Evolutionary conservation across 805 yeast genomes (phyloP).

Genomic region (Candida boidinii): DNA sequence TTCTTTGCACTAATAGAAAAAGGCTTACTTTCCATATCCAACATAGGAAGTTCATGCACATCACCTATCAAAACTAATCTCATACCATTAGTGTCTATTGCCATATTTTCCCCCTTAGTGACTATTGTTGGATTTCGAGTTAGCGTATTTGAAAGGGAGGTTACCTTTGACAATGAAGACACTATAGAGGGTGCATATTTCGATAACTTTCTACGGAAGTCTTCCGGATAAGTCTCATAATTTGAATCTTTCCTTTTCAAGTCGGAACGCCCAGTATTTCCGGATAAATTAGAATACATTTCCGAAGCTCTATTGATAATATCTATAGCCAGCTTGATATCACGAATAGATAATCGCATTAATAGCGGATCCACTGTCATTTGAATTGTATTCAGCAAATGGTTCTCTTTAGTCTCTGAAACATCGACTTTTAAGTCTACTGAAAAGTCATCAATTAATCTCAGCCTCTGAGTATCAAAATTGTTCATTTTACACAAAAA

Average conservation of each 20-base stretch:
- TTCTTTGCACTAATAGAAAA: constrained; percentile 62
- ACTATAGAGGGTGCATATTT: constrained; percentile 63
- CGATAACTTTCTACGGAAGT: constrained; percentile 49
- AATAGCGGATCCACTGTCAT: constrained; percentile 73
- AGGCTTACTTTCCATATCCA: constrained; percentile 67
- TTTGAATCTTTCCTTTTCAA: constrained; percentile 8
- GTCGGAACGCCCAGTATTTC: constrained; percentile 6
- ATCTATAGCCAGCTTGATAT: constrained; percentile 68
- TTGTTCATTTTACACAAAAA: constrained; percentile 71
- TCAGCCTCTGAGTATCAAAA: constrained; percentile 49
- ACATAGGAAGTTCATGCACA: constrained; percentile 80
- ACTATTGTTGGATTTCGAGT: constrained; percentile 28
- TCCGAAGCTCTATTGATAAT: constrained; percentile 68
- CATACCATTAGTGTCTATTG: constrained; percentile 62
- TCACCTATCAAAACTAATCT: constrained; percentile 83
- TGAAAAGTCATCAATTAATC: constrained; percentile 86
- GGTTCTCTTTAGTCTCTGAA: constrained; percentile 52
- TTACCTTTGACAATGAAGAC: constrained; percentile 36
- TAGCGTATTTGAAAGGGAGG: constrained; percentile 8
- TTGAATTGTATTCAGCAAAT: constrained; percentile 54
- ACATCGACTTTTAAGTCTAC: constrained; percentile 66
- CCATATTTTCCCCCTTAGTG: constrained; percentile 61
- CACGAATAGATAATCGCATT: constrained; percentile 77
- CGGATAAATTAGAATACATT: constrained; percentile 26
- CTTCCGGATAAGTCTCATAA: constrained; percentile 45